phyloP scores from a whole-genome alignment of 2,329 filamentous ascomycete species.

The Pyrenochaeta sp. region DNA sequence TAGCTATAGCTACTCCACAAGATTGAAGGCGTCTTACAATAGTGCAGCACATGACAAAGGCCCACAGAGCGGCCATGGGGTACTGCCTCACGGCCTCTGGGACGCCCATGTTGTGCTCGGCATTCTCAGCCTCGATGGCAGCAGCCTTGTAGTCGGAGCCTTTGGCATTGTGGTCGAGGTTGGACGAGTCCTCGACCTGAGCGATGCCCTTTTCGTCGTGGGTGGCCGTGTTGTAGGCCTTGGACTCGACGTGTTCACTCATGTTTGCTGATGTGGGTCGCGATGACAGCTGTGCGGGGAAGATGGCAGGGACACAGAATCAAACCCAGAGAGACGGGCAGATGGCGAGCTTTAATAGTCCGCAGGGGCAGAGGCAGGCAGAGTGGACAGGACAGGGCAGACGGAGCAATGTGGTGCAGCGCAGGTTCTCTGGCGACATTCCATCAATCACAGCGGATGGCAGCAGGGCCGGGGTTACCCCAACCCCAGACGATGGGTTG shows the following conservation, averaged over 20 bases:
- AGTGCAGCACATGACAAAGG: slow-evolving; percentile 63
- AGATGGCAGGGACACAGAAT: slow-evolving; percentile 27
- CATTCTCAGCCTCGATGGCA: slow-evolving; percentile 65
- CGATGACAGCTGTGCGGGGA: slow-evolving; percentile 18
- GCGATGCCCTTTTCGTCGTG: slow-evolving; percentile 31
- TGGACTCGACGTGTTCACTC: slow-evolving; percentile 27
- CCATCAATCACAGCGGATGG: slow-evolving; percentile 31
- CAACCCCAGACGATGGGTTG: slow-evolving; percentile 19
- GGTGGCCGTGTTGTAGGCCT: slow-evolving; percentile 17
- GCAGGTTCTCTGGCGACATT: slow-evolving; percentile 15
- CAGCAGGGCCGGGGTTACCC: slow-evolving; percentile 19
- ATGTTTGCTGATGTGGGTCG: slow-evolving; percentile 30
- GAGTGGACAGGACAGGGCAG: too few species aligned
- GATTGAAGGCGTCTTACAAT: slow-evolving; percentile 53
- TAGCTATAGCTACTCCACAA: slow-evolving; percentile 14
- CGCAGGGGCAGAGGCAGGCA: slow-evolving; percentile 19
- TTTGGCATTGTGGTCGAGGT: slow-evolving; percentile 49
- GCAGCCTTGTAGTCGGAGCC: slow-evolving; percentile 57
- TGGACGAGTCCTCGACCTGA: slow-evolving; percentile 24
- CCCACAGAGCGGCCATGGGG: slow-evolving; percentile 63
- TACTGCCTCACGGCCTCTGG: slow-evolving; percentile 59
- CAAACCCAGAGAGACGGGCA: slow-evolving; percentile 13
- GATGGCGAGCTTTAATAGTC: slow-evolving; percentile 26
- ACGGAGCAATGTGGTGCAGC: slow-evolving; percentile 9
- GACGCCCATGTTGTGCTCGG: slow-evolving; percentile 60